Conservation (phyloP, 441 rosid species). For the Eruca vesicaria region DNA sequence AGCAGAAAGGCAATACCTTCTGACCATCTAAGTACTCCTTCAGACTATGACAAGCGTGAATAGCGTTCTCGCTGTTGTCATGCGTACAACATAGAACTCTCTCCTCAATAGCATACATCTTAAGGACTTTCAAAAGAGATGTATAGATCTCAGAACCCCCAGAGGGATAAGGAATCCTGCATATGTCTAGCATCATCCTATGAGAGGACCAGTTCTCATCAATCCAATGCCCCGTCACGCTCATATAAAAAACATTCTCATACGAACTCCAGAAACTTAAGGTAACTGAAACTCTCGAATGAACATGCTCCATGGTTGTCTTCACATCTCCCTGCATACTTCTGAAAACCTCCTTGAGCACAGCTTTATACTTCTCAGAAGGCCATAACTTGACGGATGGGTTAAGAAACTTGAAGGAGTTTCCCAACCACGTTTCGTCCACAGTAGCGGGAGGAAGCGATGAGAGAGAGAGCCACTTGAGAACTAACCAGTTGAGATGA, state of each 20-base stretch:
- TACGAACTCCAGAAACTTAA: slow-evolving; percentile 86
- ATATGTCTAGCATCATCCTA: slow-evolving; percentile 71
- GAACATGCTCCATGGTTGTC: slow-evolving; percentile 58
- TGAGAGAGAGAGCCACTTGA: slow-evolving; percentile 81
- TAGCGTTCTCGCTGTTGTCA: slow-evolving; percentile 76
- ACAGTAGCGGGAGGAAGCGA: slow-evolving; percentile 84
- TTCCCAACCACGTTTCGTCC: slow-evolving; percentile 75
- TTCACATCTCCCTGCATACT: slow-evolving; percentile 87
- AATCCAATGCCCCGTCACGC: slow-evolving; percentile 85
- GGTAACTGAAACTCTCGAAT: slow-evolving; percentile 72
- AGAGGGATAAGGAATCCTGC: slow-evolving; percentile 75
- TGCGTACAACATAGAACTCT: slow-evolving; percentile 82
- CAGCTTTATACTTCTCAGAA: slow-evolving; percentile 59
- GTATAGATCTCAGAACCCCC: slow-evolving; percentile 64
- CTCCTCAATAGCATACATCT: slow-evolving; percentile 64
- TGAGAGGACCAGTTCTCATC: slow-evolving; percentile 76
- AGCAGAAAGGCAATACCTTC: slow-evolving; percentile 75
- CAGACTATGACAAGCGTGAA: slow-evolving; percentile 76
- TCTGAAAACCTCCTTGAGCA: slow-evolving; percentile 76
- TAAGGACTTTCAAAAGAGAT: slow-evolving; percentile 60
- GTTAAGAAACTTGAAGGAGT: slow-evolving; percentile 81
- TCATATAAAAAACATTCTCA: slow-evolving; percentile 74
- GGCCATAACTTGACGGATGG: slow-evolving; percentile 79
- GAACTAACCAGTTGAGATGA: slow-evolving; percentile 88
- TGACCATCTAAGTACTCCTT: slow-evolving; percentile 75